Evolutionary conservation across 768 basidiomycete species (phyloP).

Genomic region (Auricularia heimuer): DNA sequence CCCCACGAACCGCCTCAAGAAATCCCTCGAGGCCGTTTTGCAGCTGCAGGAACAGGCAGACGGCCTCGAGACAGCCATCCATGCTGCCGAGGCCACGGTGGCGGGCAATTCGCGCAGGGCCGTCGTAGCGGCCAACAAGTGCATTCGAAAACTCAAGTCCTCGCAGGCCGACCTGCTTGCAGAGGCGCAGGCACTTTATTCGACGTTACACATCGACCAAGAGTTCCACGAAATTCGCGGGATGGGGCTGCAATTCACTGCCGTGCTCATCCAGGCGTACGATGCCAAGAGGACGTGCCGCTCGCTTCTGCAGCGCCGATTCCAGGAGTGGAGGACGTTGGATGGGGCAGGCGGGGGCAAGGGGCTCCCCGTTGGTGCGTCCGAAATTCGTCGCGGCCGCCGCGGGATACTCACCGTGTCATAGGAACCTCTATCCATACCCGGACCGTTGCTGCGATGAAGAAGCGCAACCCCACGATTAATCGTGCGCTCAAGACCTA

Average conservation of each 20-base stretch:
- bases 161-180: slow-evolving; percentile 11
- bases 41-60: slow-evolving; percentile 22
- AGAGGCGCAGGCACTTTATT: slow-evolving; percentile 24
- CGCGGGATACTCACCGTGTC: background rate
- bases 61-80: slow-evolving; percentile 15
- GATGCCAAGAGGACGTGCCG: slow-evolving; percentile 32
- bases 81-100: slow-evolving; percentile 9
- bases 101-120: background rate
- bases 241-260: slow-evolving; percentile 22
- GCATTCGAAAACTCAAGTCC: background rate
- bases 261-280: slow-evolving; percentile 23
- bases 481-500: slow-evolving; percentile 20
- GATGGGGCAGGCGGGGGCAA: slow-evolving; percentile 24
- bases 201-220: slow-evolving; percentile 25
- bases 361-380: slow-evolving; percentile 25
- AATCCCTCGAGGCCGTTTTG: slow-evolving; percentile 24
- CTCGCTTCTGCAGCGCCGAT: slow-evolving; percentile 23
- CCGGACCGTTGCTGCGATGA: slow-evolving; percentile 22
- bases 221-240: slow-evolving; percentile 25
- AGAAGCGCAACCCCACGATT: slow-evolving; percentile 23
- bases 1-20: slow-evolving; percentile 17
- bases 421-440: slow-evolving; percentile 27
- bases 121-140: background rate
- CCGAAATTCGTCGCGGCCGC: background rate
- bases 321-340: slow-evolving; percentile 28